Conservation (phyloP, 2,329 filamentous ascomycete species). For the Lomentospora prolificans region DNA sequence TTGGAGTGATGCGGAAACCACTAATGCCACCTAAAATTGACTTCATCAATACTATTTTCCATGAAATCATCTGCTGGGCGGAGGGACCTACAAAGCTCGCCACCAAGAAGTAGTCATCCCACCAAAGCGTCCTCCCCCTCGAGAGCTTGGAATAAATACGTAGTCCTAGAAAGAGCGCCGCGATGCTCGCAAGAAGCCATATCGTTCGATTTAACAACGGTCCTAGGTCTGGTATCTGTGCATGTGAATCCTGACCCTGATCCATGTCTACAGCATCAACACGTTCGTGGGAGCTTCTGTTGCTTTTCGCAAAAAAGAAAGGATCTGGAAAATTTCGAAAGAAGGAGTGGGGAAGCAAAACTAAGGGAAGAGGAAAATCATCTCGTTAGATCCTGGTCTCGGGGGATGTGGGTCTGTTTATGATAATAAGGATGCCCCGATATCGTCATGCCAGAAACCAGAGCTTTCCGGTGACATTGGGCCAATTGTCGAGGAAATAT, state of each 20-base stretch:
- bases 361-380: background rate
- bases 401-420: background rate
- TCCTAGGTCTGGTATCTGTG: background rate
- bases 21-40: constrained; percentile 12
- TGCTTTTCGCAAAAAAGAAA: background rate
- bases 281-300: background rate
- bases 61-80: background rate
- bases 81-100: constrained; percentile 13
- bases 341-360: background rate
- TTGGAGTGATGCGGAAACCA: background rate
- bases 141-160: constrained; percentile 15
- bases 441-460: too few species aligned
- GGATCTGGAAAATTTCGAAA: background rate
- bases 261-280: background rate
- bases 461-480: too few species aligned
- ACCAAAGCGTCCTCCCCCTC: constrained; percentile 12
- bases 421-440: background rate
- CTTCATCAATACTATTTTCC: background rate
- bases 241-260: background rate
- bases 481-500: too few species aligned
- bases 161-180: constrained; percentile 12
- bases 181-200: constrained; percentile 2
- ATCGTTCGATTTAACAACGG: background rate
- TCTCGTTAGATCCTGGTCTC: background rate
- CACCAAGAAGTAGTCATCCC: constrained; percentile 14